Evolutionary conservation across 768 basidiomycete species (phyloP).

Genomic region (Tricholomella constricta): DNA sequence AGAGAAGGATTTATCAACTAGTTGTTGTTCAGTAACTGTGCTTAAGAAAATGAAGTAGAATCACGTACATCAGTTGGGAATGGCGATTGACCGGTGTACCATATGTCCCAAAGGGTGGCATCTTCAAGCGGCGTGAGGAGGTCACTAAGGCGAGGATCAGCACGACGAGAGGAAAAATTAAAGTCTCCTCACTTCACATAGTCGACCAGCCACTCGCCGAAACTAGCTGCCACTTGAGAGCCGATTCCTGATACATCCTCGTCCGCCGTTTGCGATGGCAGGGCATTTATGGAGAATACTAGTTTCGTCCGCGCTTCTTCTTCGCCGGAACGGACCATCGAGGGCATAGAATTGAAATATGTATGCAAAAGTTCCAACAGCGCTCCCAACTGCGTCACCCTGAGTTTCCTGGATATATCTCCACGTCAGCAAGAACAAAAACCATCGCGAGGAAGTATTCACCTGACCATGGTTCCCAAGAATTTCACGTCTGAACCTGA

Average conservation of each 20-base stretch:
- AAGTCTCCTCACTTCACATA: slow-evolving; percentile 48
- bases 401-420: slow-evolving; percentile 38
- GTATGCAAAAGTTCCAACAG: slow-evolving; percentile 44
- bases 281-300: slow-evolving; percentile 18
- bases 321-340: slow-evolving; percentile 35
- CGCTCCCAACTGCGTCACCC: slow-evolving; percentile 26
- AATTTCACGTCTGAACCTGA: slow-evolving; percentile 44
- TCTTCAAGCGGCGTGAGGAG: slow-evolving; percentile 51
- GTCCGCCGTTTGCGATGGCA: slow-evolving; percentile 12
- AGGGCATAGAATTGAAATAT: slow-evolving; percentile 38
- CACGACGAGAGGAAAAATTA: background rate
- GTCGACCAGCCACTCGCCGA: slow-evolving; percentile 52
- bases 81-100: slow-evolving; percentile 67
- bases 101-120: slow-evolving; percentile 63
- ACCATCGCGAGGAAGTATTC: slow-evolving; percentile 16
- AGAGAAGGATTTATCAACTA: slow-evolving; percentile 73
- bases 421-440: background rate
- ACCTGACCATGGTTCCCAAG: slow-evolving; percentile 53
- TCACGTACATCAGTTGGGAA: slow-evolving; percentile 66
- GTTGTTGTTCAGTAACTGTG: background rate
- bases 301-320: slow-evolving; percentile 26
- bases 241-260: slow-evolving; percentile 15
- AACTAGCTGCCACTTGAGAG: slow-evolving; percentile 21
- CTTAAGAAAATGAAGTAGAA: background rate
- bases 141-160: slow-evolving; percentile 31